Conservation (phyloP, 2,329 filamentous ascomycete genomes). For the Penicillium corylophilum region DNA sequence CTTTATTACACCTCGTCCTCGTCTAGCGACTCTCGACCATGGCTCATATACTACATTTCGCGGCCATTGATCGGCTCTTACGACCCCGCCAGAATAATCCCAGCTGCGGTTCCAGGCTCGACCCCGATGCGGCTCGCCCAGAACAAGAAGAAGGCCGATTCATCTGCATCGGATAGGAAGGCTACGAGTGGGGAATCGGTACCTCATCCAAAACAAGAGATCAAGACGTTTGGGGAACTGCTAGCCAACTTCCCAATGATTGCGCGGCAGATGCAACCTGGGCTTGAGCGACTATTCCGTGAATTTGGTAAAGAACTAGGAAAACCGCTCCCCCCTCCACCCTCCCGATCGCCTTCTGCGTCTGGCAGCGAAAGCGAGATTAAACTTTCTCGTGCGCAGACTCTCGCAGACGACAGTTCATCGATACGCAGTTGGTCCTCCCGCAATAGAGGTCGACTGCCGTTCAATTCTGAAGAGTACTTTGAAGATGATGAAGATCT, state of each 20-base stretch:
- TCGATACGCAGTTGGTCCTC: conserved; percentile 37
- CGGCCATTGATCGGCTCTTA: conserved; percentile 79
- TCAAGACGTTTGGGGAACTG: conserved; percentile 86
- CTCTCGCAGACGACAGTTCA: conserved; percentile 41
- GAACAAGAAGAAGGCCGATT: conserved; percentile 30
- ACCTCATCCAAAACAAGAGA: conserved; percentile 71
- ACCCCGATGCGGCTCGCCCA: conserved; percentile 12
- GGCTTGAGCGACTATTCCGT: conserved; percentile 82
- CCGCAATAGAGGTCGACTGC: conserved; percentile 39
- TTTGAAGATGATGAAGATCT: conserved; percentile 88
- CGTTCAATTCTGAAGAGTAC: conserved; percentile 64
- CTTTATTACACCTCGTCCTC: conserved; percentile 76
- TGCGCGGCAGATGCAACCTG: conserved; percentile 90
- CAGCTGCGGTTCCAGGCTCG: conserved; percentile 56
- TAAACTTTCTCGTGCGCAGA: conserved; percentile 23
- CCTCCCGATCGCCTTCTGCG: conserved; percentile 52
- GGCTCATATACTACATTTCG: conserved; percentile 96
- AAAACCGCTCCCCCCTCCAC: conserved; percentile 76
- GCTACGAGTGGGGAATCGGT: conserved; percentile 32
- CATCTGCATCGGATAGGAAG: conserved; percentile 23
- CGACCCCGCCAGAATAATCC: conserved; percentile 70
- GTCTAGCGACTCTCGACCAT: conserved; percentile 83
- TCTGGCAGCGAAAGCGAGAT: conserved; percentile 46
- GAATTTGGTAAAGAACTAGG: conserved; percentile 86
- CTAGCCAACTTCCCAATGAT: conserved; percentile 93